Evolutionary conservation across 169 alveolate species (phyloP).

Genomic region (Toxoplasma gondii): DNA sequence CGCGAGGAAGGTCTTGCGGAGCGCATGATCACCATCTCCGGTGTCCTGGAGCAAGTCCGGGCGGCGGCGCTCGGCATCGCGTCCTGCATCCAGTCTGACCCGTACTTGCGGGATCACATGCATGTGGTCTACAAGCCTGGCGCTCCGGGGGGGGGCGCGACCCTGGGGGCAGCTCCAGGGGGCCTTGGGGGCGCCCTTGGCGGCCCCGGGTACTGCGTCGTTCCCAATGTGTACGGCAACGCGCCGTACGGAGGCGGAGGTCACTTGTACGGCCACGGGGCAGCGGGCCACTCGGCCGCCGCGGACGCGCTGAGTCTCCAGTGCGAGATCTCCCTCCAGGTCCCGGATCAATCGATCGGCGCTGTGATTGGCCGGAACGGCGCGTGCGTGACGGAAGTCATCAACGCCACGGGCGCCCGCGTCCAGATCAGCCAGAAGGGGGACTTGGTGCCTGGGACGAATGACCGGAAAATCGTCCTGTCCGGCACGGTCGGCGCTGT

Average conservation of each 20-base stretch:
- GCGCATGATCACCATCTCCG: slow-evolving; percentile 48
- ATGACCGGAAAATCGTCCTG: slow-evolving; percentile 33
- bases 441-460: slow-evolving; percentile 57
- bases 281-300: background rate
- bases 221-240: background rate
- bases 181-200: background rate
- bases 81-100: slow-evolving; percentile 44
- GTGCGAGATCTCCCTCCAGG: slow-evolving; percentile 54
- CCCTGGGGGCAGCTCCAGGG: background rate
- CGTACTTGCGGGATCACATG: slow-evolving; percentile 44
- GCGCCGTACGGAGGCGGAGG: slow-evolving; percentile 21
- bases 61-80: slow-evolving; percentile 47
- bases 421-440: slow-evolving; percentile 63
- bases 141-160: background rate
- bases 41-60: slow-evolving; percentile 30
- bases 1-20: slow-evolving; percentile 62
- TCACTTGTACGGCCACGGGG: background rate
- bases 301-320: slow-evolving; percentile 18
- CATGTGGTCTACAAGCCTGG: slow-evolving; percentile 38
- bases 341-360: slow-evolving; percentile 51
- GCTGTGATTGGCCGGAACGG: slow-evolving; percentile 59
- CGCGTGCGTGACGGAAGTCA: slow-evolving; percentile 39
- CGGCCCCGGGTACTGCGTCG: background rate
- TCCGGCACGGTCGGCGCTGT: slow-evolving; percentile 53
- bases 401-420: slow-evolving; percentile 47